These are phyloP conservation scores for Exidia glandulosa DNA, from an alignment of 768 basidiomycete genomes.

Conservation along the genomic window DNA sequence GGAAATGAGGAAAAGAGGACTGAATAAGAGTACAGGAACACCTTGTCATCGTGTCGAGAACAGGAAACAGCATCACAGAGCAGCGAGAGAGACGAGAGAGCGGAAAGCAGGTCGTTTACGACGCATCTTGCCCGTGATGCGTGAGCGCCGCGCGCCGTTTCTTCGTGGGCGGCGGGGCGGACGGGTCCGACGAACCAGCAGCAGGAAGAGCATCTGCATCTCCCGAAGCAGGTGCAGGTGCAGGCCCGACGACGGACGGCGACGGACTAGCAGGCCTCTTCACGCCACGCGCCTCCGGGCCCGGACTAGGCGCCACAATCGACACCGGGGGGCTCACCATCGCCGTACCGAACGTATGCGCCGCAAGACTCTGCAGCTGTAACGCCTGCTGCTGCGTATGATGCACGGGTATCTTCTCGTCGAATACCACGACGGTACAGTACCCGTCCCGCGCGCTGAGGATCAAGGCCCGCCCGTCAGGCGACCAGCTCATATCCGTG, in stretches of 20 bases:
- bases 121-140: slow-evolving; percentile 42
- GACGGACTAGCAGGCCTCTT: slow-evolving; percentile 14
- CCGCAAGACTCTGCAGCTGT: slow-evolving; percentile 84
- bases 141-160: slow-evolving; percentile 74
- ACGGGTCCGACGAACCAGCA: too few species aligned
- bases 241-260: too few species aligned
- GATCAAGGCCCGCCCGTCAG: slow-evolving; percentile 90
- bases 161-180: slow-evolving; percentile 67
- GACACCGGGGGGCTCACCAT: slow-evolving; percentile 15
- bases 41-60: too few species aligned
- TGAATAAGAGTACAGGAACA: too few species aligned
- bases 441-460: slow-evolving; percentile 93
- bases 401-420: slow-evolving; percentile 82
- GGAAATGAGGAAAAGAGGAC: too few species aligned
- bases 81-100: too few species aligned
- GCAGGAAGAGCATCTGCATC: slow-evolving; percentile 7
- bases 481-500: slow-evolving; percentile 94
- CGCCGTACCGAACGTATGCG: slow-evolving; percentile 49
- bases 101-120: too few species aligned
- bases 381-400: slow-evolving; percentile 86
- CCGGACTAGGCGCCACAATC: slow-evolving; percentile 21
- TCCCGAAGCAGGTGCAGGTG: slow-evolving; percentile 11
- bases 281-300: slow-evolving; percentile 24
- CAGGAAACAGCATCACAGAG: too few species aligned
- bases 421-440: slow-evolving; percentile 90